phyloP scores from a whole-genome alignment of 495 filamentous ascomycete genomes.

The Neurospora discreta region DNA sequence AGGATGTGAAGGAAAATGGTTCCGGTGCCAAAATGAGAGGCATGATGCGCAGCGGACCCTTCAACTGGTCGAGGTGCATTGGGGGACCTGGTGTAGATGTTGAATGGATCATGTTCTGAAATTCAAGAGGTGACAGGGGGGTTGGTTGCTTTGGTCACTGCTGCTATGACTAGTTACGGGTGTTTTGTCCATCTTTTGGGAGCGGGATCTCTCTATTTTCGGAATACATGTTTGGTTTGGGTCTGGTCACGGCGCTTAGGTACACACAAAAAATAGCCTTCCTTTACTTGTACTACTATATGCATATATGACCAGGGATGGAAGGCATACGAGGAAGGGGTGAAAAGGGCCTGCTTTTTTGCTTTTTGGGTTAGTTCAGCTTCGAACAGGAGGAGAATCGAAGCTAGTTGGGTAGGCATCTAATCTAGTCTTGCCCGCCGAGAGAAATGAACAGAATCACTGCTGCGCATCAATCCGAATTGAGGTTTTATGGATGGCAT shows the following conservation, averaged over 20 bases:
- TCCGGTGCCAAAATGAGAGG: constrained; percentile 19
- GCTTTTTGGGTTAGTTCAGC: background rate
- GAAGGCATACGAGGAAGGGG: background rate
- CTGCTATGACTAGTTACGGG: background rate
- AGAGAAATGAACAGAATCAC: background rate
- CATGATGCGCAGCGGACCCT: constrained; percentile 32
- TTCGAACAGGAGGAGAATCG: background rate
- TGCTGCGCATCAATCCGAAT: background rate
- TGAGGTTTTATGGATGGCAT: background rate
- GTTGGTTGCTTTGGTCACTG: background rate
- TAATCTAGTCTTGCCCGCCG: background rate
- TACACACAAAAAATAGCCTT: background rate
- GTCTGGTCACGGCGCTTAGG: background rate
- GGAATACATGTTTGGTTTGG: background rate
- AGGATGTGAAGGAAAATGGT: constrained; percentile 34
- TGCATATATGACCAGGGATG: background rate
- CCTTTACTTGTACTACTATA: background rate
- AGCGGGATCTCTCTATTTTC: background rate
- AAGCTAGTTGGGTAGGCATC: background rate
- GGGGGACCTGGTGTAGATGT: constrained; percentile 55
- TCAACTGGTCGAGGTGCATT: constrained; percentile 71
- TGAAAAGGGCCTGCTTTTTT: background rate
- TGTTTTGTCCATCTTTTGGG: background rate
- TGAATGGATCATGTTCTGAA: constrained; percentile 78
- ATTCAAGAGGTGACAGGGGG: background rate